Percentiles rank a stretch among this genome's conserved stretches.
Conservation (phyloP, 1,284 basidiomycete species). For the Termitomyces sp. region DNA sequence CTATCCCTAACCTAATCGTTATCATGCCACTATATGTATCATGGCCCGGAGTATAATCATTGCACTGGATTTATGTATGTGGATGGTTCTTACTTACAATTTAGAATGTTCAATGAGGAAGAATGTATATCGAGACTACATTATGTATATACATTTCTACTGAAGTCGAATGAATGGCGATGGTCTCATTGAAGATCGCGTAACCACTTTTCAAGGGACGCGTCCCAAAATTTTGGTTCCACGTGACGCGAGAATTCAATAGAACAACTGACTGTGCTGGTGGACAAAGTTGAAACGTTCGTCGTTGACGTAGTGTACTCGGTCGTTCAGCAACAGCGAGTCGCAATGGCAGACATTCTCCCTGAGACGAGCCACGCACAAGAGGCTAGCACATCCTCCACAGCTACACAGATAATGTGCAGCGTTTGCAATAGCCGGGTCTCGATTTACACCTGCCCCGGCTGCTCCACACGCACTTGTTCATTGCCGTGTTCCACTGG, state of each 20-base stretch:
- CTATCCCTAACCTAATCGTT: neutral
- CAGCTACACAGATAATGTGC: conserved; percentile 33
- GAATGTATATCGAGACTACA: neutral
- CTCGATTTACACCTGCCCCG: conserved; percentile 78
- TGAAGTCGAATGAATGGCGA: too few relatives aligned
- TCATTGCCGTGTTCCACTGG: conserved; percentile 66
- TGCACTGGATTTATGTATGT: neutral
- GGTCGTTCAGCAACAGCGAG: neutral
- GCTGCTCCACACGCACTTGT: conserved; percentile 68
- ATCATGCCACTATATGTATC: neutral
- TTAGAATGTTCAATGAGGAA: neutral
- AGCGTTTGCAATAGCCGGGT: conserved; percentile 40
- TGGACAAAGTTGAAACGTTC: too few relatives aligned
- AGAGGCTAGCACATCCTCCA: conserved; percentile 15
- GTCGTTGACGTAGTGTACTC: too few relatives aligned
- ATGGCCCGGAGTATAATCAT: neutral
- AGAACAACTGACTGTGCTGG: too few relatives aligned
- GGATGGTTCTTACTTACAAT: too few relatives aligned
- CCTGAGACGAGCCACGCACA: conserved; percentile 2
- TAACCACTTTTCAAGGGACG: too few relatives aligned
- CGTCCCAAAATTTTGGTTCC: neutral
- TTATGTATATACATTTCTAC: too few relatives aligned
- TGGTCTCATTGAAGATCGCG: too few relatives aligned
- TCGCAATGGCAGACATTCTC: conserved; percentile 12
- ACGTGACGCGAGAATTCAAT: neutral